A percentile compares a stretch with the other conserved stretches of the same genome.
phyloP scores from a whole-genome alignment of 371 early-diverging fungal genomes.

The Haplosporangium sp. region DNA sequence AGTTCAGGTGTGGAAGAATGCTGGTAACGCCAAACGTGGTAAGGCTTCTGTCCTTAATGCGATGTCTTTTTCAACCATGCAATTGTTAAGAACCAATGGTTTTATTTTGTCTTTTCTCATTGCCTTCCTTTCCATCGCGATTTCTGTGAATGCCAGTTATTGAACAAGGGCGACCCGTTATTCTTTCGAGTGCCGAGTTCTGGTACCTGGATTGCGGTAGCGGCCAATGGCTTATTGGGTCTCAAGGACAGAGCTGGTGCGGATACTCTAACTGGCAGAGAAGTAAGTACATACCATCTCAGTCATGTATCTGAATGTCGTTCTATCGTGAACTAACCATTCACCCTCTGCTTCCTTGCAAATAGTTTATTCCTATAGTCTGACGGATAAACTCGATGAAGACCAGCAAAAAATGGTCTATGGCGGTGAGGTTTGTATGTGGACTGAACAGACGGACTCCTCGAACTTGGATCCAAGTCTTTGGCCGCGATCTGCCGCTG shows the following conservation, averaged over 20 bases:
- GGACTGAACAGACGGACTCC: constrained; percentile 80
- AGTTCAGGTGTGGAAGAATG: constrained; percentile 71
- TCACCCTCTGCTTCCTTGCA: constrained; percentile 70
- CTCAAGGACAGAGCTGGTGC: constrained; percentile 35
- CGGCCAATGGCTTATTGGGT: constrained; percentile 59
- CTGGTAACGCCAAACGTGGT: constrained; percentile 60
- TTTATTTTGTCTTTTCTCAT: background rate
- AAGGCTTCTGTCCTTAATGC: background rate
- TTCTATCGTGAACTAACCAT: background rate
- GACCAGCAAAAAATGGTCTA: constrained; percentile 57
- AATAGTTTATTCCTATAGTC: constrained; percentile 46
- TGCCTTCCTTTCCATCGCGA: background rate
- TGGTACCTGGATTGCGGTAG: constrained; percentile 79
- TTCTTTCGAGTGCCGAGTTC: constrained; percentile 65
- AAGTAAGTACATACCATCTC: constrained; percentile 12
- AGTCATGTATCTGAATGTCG: background rate
- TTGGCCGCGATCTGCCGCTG: constrained; percentile 84
- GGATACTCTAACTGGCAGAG: constrained; percentile 38
- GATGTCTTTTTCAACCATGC: background rate
- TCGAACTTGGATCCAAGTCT: constrained; percentile 68
- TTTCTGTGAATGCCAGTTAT: constrained; percentile 45
- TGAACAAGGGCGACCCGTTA: constrained; percentile 64
- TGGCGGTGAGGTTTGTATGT: constrained; percentile 74
- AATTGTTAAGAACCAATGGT: background rate
- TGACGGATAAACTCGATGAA: constrained; percentile 25